Conservation (phyloP, 2,329 filamentous ascomycete genomes). For the Trichoderma guizhouense region DNA sequence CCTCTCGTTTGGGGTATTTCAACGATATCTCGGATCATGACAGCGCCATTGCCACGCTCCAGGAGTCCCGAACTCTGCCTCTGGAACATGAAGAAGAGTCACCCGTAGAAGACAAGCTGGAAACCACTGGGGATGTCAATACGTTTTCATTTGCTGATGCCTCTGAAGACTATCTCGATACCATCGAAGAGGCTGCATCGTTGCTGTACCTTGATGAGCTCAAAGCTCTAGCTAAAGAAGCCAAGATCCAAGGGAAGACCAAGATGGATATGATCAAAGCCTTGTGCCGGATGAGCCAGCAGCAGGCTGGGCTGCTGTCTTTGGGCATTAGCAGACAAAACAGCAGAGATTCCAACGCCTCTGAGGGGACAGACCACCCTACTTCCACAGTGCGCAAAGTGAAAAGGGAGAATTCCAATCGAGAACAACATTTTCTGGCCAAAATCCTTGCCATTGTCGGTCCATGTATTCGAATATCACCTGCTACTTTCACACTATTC, state of each 20-base stretch:
- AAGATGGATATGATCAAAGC: slow-evolving; percentile 75
- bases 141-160: slow-evolving; percentile 76
- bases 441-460: slow-evolving; percentile 78
- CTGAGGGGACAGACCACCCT: slow-evolving; percentile 40
- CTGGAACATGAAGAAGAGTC: slow-evolving; percentile 10
- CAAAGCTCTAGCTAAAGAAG: slow-evolving; percentile 78
- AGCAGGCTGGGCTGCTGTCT: slow-evolving; percentile 72
- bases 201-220: slow-evolving; percentile 85
- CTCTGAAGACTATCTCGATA: slow-evolving; percentile 69
- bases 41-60: slow-evolving; percentile 62
- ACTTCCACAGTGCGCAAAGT: slow-evolving; percentile 19
- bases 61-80: slow-evolving; percentile 56
- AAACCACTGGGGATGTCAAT: slow-evolving; percentile 47
- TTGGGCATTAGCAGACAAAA: slow-evolving; percentile 63
- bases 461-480: slow-evolving; percentile 77
- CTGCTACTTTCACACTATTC: slow-evolving; percentile 73
- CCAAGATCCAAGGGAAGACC: slow-evolving; percentile 81
- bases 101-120: slow-evolving; percentile 27
- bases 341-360: slow-evolving; percentile 52
- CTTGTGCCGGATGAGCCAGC: slow-evolving; percentile 69
- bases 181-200: slow-evolving; percentile 77
- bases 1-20: slow-evolving; percentile 73
- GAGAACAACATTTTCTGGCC: slow-evolving; percentile 69
- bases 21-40: slow-evolving; percentile 76
- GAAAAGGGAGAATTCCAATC: slow-evolving; percentile 48